Base-by-base conservation (phyloP, 768 basidiomycete genomes). In the Coprinellus micaceus region DNA sequence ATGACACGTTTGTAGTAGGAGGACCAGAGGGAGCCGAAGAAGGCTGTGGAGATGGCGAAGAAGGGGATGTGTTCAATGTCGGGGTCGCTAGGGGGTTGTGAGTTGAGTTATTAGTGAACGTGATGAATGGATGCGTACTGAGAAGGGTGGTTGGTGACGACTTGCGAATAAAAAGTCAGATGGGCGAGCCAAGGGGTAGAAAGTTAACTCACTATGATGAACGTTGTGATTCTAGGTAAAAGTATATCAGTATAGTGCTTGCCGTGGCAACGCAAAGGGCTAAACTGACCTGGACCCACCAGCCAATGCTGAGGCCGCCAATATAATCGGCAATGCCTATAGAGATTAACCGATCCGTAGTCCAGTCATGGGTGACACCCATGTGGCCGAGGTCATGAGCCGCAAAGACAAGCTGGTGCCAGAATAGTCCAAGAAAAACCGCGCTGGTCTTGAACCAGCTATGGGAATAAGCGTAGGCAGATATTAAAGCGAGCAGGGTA, bases 351-450 rank as follows among this genome's bases (percentile, higher is more conserved):
- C 94, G 83, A 69, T 99, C 96, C 44, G 77, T 71, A 15, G 78
- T 70, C 89, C 93, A 96, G 65, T 88, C 74, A 58, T 95, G 94
- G 5, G 94, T 95, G 58, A 98, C 87, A 30, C 93, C 93, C 72
- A 90, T 84, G 73, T 99, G 97, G 2, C 96, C 97, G 10, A 97
- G 82, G 72, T 99, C 97, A 69, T 99, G 97, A 30, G 82, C 94
- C 54, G 81, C 79, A 71, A 99, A 98, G 33, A 90, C 86, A 54
- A 98, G 79, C 67, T 98, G 97, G 66, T 99, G 97, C 93, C 93
- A 98, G 67, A 91, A 80, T 46, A 94, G 72, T 6, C 97, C 97
- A 4, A 98, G 84, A 61, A 80, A 87, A 47, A 91, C 62, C 2
- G 95, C 92, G 58, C 91, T 93, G 51, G 78, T 67, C 53, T 89